phyloP scores from a whole-genome alignment of 1,139 yeast genomes.

The Nakaseomyces nivariensis region DNA sequence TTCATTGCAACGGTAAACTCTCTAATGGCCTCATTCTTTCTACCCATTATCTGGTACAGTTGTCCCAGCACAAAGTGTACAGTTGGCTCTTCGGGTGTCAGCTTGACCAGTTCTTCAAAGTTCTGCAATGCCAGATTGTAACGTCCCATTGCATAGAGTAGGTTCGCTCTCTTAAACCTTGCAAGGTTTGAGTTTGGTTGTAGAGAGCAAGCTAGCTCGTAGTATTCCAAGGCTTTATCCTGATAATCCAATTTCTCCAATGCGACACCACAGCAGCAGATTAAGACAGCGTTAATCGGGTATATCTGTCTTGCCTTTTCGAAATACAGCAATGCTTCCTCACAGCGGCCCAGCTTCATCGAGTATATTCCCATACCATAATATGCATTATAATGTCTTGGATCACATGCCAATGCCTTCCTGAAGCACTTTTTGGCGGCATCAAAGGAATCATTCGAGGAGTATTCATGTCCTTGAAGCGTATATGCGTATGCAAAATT shows the following conservation, averaged over 20 bases:
- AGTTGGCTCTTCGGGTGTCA: slow-evolving; percentile 92
- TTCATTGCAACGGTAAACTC: slow-evolving; percentile 86
- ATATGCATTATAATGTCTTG: slow-evolving; percentile 86
- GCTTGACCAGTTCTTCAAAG: slow-evolving; percentile 57
- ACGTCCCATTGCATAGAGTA: slow-evolving; percentile 60
- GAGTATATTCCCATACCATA: slow-evolving; percentile 96
- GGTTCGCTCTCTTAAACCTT: slow-evolving; percentile 79
- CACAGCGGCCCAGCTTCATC: slow-evolving; percentile 74
- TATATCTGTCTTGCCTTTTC: slow-evolving; percentile 80
- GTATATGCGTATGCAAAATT: slow-evolving; percentile 82
- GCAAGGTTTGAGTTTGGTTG: slow-evolving; percentile 86
- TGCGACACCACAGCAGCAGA: slow-evolving; percentile 93
- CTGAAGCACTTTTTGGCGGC: slow-evolving; percentile 81
- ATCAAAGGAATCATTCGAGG: slow-evolving; percentile 83
- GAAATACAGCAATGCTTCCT: slow-evolving; percentile 79
- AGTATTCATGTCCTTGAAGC: slow-evolving; percentile 85
- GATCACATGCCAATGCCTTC: slow-evolving; percentile 63
- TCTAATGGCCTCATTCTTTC: slow-evolving; percentile 67
- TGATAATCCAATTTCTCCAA: slow-evolving; percentile 64
- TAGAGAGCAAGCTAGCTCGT: slow-evolving; percentile 70
- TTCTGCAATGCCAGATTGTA: slow-evolving; percentile 64
- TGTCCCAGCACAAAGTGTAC: slow-evolving; percentile 87
- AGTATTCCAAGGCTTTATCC: slow-evolving; percentile 70
- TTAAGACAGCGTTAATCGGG: slow-evolving; percentile 80
- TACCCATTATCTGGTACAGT: slow-evolving; percentile 66